A percentile compares a stretch with the other conserved stretches of the same genome.
These are phyloP conservation scores for Fusarium nematophilum DNA, from an alignment of 2,329 filamentous ascomycete species.

Conservation along the genomic window DNA sequence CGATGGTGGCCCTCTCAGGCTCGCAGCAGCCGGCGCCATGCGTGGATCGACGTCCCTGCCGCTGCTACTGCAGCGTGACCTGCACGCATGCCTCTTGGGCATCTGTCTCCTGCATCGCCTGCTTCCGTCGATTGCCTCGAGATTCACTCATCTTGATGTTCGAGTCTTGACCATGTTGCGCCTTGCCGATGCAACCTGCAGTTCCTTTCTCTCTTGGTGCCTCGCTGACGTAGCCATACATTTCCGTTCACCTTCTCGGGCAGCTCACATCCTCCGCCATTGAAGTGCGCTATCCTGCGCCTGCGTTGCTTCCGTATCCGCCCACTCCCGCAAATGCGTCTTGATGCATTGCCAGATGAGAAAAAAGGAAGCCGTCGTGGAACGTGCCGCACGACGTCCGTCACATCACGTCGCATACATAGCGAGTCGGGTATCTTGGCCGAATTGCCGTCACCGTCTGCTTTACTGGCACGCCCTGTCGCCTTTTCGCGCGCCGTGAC, in stretches of 20 bases:
- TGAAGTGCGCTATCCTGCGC: not conserved
- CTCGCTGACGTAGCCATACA: conserved; percentile 21
- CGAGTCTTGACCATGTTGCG: not conserved
- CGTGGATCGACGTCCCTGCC: conserved; percentile 37
- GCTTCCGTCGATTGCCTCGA: not conserved
- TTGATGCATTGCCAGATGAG: conserved; percentile 10
- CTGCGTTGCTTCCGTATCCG: not conserved
- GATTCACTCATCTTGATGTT: conserved; percentile 8
- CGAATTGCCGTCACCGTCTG: conserved; percentile 3
- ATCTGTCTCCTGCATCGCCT: conserved; percentile 1
- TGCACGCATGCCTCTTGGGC: conserved; percentile 17
- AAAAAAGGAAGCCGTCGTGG: conserved; percentile 1
- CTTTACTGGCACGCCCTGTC: conserved; percentile 12
- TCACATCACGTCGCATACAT: conserved; percentile 27
- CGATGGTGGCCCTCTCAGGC: conserved; percentile 16
- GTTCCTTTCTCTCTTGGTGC: conserved; percentile 8
- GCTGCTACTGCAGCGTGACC: conserved; percentile 23
- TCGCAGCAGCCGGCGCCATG: conserved; percentile 27
- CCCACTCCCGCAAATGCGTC: conserved; percentile 1
- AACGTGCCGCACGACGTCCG: conserved; percentile 17
- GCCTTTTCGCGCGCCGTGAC: conserved; percentile 31
- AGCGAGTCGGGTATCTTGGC: conserved; percentile 15
- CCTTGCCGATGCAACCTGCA: conserved; percentile 24
- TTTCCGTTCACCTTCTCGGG: conserved; percentile 5
- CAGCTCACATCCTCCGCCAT: conserved; percentile 9